Base-by-base conservation (phyloP, 768 basidiomycete genomes). In the Hebeloma cylindrosporum region DNA sequence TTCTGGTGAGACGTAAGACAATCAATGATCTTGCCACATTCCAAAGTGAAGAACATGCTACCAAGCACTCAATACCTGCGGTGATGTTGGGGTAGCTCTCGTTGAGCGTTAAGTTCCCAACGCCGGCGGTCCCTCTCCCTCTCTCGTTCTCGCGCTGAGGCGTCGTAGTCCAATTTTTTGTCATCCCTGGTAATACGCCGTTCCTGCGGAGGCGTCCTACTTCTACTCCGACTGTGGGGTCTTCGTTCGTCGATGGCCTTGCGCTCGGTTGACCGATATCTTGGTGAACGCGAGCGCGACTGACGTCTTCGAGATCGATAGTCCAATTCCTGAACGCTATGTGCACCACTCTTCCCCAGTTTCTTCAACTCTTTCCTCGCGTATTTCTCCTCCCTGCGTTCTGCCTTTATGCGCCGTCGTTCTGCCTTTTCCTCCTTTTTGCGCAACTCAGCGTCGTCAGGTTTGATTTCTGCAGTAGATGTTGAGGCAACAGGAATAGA, bases 341-440 rank as follows among this genome's bases (percentile, higher is more conserved):
- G 64, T 34, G 53, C 51, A 21, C 59, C 64, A n/a, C 52, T 67
- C 26, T 62, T 66, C 50, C 60, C 62, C 46, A 65, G 60, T 42
- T 67, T 68, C 43, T 67, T 68, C 53, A 70, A 67, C 54, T 79
- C 83, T 59, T 78, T 85, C 43, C 72, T 69, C 43, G 39, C 53
- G 18, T 51, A 48, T 21, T 53, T 59, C 27, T 77, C 48, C n/a
- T 43, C 43, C 22, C 17, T 50, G 21, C 39, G 37, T 18, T 50
- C 77, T 11, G 69, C 74, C 54, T 77, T 85, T 47, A 66, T 69
- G 41, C 69, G 65, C 14, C 67, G 66, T 47, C 68, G 77, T 57
- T 82, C 80, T 50, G 78, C 58, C 56, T 62, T 59, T 57, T 68
- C 50, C 54, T 51, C 39, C 13, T 45, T 43, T 32, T 50, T 45